Base-by-base conservation (phyloP, 768 basidiomycete genomes). In the Boletus eberwhitei region DNA sequence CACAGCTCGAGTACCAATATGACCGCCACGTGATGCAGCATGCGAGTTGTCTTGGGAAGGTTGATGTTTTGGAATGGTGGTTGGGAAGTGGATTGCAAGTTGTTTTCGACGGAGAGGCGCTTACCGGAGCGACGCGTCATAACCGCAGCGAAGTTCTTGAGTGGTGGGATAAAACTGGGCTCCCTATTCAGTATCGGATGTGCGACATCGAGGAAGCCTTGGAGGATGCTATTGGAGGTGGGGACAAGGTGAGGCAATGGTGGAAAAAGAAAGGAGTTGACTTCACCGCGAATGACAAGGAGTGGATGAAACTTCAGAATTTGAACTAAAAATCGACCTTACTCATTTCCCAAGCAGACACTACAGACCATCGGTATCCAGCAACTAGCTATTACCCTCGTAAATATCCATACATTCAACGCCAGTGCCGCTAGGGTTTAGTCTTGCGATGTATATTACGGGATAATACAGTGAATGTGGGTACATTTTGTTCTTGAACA, bases 181-280 rank as follows among this genome's bases (percentile, higher is more conserved):
- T 93, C 47, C 79, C 87, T 4, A 83, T 93, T 53, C 88, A 89
- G 63, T 95, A 92, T 71, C 82, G 93, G 50, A 85, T 92, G 80
- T 93, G 92, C 65, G 92, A 95, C 68, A 85, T 95, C 47, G 92
- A 95, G 65, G 92, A 93, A 74, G 92, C 92, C 4, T 69, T 94
- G 61, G 92, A 93, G 67, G 92, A 94, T 60, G 86, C 88, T 0
- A 87, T 90, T 48, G 86, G 86, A 8, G 87, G 86, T n/a, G 89
- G 90, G 13, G 81, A 85, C 57, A 80, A 76, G 44, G 88, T 86
- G 12, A 79, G 88, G 64, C 75, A 74, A 51, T 94, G 91, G 91
- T 94, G 91, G 91, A 81, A 77, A 66, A 70, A 71, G 57, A 88
- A 89, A 64, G 91, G 91, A 4, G 82, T 93, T 13, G 86, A 93